Conservation (phyloP, 257 asterid species). For the Verbena officinalis region DNA sequence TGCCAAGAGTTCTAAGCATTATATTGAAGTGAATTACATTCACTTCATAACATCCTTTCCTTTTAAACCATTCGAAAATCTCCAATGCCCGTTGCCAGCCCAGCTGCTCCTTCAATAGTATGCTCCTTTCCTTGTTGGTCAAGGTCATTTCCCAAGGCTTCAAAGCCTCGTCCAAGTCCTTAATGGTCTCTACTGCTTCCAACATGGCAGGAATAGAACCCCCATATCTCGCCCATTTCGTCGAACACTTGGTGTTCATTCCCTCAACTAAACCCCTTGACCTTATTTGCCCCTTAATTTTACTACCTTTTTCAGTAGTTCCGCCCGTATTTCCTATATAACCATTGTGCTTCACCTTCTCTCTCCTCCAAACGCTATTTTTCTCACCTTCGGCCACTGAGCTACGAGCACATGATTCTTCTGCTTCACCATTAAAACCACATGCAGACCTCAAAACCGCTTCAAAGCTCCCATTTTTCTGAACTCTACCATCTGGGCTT, state of each 20-base stretch:
- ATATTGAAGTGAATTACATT: constrained; percentile 92
- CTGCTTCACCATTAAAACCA: constrained; percentile 32
- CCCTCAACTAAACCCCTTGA: constrained; percentile 22
- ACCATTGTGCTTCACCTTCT: constrained; percentile 28
- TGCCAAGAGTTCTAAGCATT: constrained; percentile 78
- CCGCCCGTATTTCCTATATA: constrained; percentile 20
- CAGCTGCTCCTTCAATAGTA: constrained; percentile 86
- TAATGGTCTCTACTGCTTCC: constrained; percentile 55
- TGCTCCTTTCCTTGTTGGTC: constrained; percentile 82
- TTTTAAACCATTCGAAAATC: constrained; percentile 87
- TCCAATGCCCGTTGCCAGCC: constrained; percentile 83
- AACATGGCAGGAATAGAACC: constrained; percentile 81
- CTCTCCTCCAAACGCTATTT: constrained; percentile 29
- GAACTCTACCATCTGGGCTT: constrained; percentile 30
- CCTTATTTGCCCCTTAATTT: background rate
- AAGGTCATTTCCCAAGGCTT: constrained; percentile 76
- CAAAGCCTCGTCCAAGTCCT: constrained; percentile 75
- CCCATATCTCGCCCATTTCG: constrained; percentile 81
- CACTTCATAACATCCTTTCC: constrained; percentile 72
- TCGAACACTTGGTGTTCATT: constrained; percentile 67
- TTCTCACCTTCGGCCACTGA: constrained; percentile 16
- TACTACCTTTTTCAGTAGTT: constrained; percentile 21
- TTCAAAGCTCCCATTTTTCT: constrained; percentile 32
- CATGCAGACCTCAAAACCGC: constrained; percentile 26
- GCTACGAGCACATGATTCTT: constrained; percentile 20